Percentiles rank a stretch among this genome's conserved stretches.
Conservation (phyloP, 2,329 filamentous ascomycete species). For the Aspergillus clavatus region DNA sequence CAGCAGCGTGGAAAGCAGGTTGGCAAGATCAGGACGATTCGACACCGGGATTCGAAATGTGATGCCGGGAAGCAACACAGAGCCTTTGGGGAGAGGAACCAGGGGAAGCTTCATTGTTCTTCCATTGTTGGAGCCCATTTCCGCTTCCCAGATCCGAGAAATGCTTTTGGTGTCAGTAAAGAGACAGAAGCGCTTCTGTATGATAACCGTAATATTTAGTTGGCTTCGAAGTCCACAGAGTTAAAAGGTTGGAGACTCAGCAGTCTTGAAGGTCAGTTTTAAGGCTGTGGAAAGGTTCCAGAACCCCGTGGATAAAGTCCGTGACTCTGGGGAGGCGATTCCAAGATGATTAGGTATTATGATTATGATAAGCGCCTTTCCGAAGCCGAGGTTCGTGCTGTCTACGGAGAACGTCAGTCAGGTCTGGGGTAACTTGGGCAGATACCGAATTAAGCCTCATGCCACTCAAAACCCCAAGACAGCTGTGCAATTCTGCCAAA, state of each 20-base stretch:
- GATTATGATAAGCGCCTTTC: slow-evolving; percentile 28
- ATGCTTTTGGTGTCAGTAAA: neutral
- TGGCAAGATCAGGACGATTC: slow-evolving; percentile 79
- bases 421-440: slow-evolving; percentile 7
- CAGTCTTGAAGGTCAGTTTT: slow-evolving; percentile 9
- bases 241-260: neutral
- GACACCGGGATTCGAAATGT: slow-evolving; percentile 79
- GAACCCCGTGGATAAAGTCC: slow-evolving; percentile 25
- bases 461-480: no score
- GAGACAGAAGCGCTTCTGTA: neutral
- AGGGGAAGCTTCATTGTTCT: slow-evolving; percentile 58
- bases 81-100: slow-evolving; percentile 74
- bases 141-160: slow-evolving; percentile 9
- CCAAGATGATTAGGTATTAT: no score
- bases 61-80: slow-evolving; percentile 79
- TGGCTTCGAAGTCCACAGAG: neutral
- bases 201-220: neutral
- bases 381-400: slow-evolving; percentile 33
- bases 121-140: slow-evolving; percentile 36
- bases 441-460: no score
- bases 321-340: slow-evolving; percentile 29
- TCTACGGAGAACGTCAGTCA: slow-evolving; percentile 21
- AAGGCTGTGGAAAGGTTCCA: slow-evolving; percentile 24
- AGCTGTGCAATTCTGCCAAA: no score
- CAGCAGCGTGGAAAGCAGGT: slow-evolving; percentile 80